Base-by-base conservation (phyloP, 495 filamentous ascomycete species). In the Chaetomium cochliodes region DNA sequence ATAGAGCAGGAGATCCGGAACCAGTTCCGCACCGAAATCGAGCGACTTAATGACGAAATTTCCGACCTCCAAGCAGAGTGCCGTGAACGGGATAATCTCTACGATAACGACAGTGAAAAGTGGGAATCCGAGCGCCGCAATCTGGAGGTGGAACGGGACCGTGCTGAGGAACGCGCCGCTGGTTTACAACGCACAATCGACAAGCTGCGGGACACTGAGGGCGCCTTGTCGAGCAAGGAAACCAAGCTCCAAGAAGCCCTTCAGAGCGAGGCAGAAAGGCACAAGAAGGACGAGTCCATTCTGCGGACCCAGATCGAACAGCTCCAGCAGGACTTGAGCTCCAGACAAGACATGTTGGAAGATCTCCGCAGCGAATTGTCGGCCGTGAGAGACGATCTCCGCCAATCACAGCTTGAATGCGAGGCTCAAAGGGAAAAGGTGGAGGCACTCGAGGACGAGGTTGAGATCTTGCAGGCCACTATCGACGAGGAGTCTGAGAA, bases 401-500 rank as follows among this genome's bases (percentile, higher is more conserved):
- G 88, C 30, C 75, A 87, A 54, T 84, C 84, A 54, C 82, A 86
- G 67, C 84, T 88, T 18, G 86, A 89, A 44, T 84, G 87, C 73
- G 81, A 84, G 59, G 74, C 79, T 1, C 78, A 92, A 33, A 79
- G 80, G 49, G 87, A 91, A 53, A 92, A 88, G 68, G 77, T 90
- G 11, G 85, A 90, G 66, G 85, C 81, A n/a, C 72, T 96, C 18
- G 90, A 93, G 70, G 90, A 93, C 65, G 91, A 96, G 71, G 80
- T 93, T 13, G 86, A 92, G 55, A 84, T 93, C 42, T 76, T 93
- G 37, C 90, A 92, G 70, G 81, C 82, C 22, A 88, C 83, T 58
- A 74, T 92, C 50, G 90, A 92, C 65, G 90, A 94, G 65, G 91
- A 91, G 65, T 75, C 73, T 41, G 90, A 93, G 63, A 91, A 89